phyloP scores from a whole-genome alignment of 2,329 filamentous ascomycete species.

The Lithohypha guttulata region DNA sequence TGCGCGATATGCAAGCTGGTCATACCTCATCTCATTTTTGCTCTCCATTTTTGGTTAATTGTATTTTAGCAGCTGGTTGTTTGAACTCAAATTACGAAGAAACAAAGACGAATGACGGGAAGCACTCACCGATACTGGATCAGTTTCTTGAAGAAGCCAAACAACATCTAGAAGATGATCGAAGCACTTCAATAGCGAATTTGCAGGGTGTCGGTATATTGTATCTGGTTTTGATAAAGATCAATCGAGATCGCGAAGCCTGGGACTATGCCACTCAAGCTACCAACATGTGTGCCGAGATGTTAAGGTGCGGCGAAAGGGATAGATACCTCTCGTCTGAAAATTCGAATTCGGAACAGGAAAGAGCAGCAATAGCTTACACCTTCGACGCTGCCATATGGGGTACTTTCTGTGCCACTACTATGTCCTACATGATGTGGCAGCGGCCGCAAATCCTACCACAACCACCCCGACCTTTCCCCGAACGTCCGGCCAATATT shows the following conservation, averaged over 20 bases:
- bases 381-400: background rate
- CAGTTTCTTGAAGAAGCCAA: conserved; percentile 1
- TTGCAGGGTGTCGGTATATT: background rate
- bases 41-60: conserved; percentile 29
- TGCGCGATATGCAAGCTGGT: conserved; percentile 26
- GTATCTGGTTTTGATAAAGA: background rate
- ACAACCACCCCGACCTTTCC: background rate
- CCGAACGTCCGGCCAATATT: background rate
- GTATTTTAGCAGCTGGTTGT: conserved; percentile 26
- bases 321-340: background rate
- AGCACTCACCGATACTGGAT: background rate
- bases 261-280: background rate
- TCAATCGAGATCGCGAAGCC: background rate
- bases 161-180: background rate
- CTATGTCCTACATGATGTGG: background rate
- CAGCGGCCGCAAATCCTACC: background rate
- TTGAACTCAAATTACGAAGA: background rate
- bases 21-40: conserved; percentile 23
- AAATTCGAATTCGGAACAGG: background rate
- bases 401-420: background rate
- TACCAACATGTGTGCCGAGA: background rate
- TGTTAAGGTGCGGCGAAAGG: background rate
- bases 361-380: background rate
- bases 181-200: background rate
- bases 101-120: background rate